Evolutionary conservation across 2,329 filamentous ascomycete species (phyloP), one percentile per base, ranked within the genome.

Genomic region (Xylaria digitata): DNA sequence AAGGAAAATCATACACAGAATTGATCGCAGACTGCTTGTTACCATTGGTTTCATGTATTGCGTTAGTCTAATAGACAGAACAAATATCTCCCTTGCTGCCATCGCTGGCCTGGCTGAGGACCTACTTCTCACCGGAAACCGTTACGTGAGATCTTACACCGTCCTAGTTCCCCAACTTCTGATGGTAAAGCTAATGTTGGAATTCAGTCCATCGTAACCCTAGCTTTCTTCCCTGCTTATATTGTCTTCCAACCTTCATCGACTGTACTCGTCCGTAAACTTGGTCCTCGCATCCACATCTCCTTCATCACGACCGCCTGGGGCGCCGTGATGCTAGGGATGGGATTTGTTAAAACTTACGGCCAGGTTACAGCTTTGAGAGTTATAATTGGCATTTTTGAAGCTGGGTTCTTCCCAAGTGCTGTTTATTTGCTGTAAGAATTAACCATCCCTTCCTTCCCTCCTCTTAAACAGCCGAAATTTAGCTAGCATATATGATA

Each of bases 221-320:
- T 93, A 42, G 83, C 92, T 73, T 93, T 93, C 81, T 93, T 93
- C 82, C 83, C 92, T 71, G 86, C 90, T 0, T 94, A 93, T 76
- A 85, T 90, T 67, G 59, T 92, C 57, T 90, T 92, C 68, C 90
- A 94, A 75, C 88, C 90, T 0, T 90, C 90, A 0, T 90, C 90
- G 2, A 93, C 91, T 0, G 80, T 93, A 48, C 78, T 92, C 40
- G 84, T 91, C 56, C 88, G 91, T 42, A 88, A 87, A 73, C 73
- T 93, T 57, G 91, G 91, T 0, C 86, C 88, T 3, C 84, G 88
- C 5, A 75, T 83, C 42, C 87, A 89, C 64, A 79, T 90, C 1
- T 77, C 84, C 0, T 66, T 74, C 49, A 87, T 90, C 72, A 86
- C 85, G 2, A 64, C 88, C 1, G 72, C 84, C 3, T 91, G 89